Evolutionary conservation across 2,329 filamentous ascomycete species (phyloP), one percentile per base, ranked within the genome.

Genomic region (Exophiala calicioides): DNA sequence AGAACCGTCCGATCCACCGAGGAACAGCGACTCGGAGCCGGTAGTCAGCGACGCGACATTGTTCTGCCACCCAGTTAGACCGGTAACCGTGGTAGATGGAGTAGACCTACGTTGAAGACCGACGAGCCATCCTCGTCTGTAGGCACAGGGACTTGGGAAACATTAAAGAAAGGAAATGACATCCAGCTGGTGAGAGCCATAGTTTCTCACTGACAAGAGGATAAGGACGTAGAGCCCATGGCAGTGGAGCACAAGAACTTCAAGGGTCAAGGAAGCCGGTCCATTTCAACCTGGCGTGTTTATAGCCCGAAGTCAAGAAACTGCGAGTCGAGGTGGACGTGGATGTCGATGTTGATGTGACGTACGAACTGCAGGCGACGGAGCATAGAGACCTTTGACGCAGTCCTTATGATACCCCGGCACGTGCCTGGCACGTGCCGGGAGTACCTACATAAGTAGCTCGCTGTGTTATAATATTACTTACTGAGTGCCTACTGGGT

Each of bases 141-240:
- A 18, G 78, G 80, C 61, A 90, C 78, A 64, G 85, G 82, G 68
- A 96, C 84, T 66, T 87, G 85, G 66, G 83, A 83, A 68, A 95
- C 89, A 72, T 96, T 89, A 80, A 98, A 97, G 84, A 98, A 98
- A 78, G 95, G 90, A 76, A 98, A 98, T 60, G 86, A 85, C 86
- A 96, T 96, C 91, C 93, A 97, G 47, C 91, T 95, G 57, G 39
- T 46, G 38, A 47, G 37, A 20, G 56, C 56, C 56, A 60, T 58
- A 12, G 30, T 30, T 40, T 39, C 18, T 44, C 39, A 47, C 33
- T 34, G 39, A 12, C 15, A 9, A 13, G 6, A 15, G 9, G 15
- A 5, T 10, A 19, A 4, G 18, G 5, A 20, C 10, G 23, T 24
- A 32, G 19, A 30, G 18, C 10, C 46, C 46, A 49, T 49, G 5